Evolutionary conservation across 805 yeast genomes (phyloP).

Genomic region (Schwanniomyces vanrijiae): DNA sequence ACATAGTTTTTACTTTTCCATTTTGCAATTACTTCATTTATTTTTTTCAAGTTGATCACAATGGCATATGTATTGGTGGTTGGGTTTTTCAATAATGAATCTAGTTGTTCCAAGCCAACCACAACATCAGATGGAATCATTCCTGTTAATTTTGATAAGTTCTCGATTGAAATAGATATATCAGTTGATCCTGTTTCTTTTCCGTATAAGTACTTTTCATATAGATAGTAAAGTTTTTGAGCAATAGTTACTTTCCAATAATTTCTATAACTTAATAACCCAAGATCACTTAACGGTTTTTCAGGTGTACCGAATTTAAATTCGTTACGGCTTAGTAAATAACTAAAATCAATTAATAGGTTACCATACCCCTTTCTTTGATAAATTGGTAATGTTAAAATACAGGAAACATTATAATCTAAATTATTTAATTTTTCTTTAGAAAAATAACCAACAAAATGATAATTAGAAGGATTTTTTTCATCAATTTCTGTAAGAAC

Average conservation of each 20-base stretch:
- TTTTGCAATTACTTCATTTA: conserved; percentile 41
- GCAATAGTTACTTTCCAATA: conserved; percentile 80
- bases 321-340: conserved; percentile 72
- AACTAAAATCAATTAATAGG: conserved; percentile 85
- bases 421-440: conserved; percentile 79
- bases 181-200: not conserved
- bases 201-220: conserved; percentile 15
- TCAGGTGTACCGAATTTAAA: conserved; percentile 90
- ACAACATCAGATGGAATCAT: conserved; percentile 86
- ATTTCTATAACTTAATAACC: conserved; percentile 78
- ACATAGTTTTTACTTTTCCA: conserved; percentile 60
- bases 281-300: conserved; percentile 87
- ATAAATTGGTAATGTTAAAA: conserved; percentile 81
- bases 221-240: conserved; percentile 35
- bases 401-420: conserved; percentile 85
- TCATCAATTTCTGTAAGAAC: conserved; percentile 70
- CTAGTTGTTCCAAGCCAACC: conserved; percentile 78
- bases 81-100: conserved; percentile 54
- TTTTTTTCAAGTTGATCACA: conserved; percentile 44
- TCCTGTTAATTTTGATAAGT: conserved; percentile 70
- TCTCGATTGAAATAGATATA: conserved; percentile 51
- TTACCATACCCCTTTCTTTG: conserved; percentile 90
- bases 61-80: conserved; percentile 50
- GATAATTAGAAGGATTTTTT: conserved; percentile 44
- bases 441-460: conserved; percentile 92